A percentile compares a stretch with the other conserved stretches of the same genome.
Conservation (phyloP, 768 basidiomycete genomes). For the Russula sp. region DNA sequence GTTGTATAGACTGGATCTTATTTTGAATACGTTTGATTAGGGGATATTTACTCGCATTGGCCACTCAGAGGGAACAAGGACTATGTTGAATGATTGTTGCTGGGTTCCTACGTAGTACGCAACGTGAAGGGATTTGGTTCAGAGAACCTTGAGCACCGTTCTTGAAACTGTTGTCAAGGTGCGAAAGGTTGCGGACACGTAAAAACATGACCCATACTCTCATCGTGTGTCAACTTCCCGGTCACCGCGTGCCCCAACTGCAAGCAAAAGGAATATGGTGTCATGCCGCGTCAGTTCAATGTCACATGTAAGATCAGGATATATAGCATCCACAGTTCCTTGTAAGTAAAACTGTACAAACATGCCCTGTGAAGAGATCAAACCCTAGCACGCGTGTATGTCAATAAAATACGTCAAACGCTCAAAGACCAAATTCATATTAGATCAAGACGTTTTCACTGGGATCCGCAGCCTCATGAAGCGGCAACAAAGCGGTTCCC, state of each 20-base stretch:
- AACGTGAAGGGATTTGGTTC: neutral
- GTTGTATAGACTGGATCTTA: neutral
- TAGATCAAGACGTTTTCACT: slow-evolving; percentile 83
- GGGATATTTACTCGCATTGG: neutral
- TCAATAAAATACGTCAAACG: slow-evolving; percentile 2
- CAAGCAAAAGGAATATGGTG: neutral
- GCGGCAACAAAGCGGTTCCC: slow-evolving; percentile 49
- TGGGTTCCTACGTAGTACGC: neutral
- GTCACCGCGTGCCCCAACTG: neutral
- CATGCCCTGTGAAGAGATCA: slow-evolving; percentile 4
- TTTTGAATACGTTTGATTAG: neutral
- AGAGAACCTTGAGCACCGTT: neutral
- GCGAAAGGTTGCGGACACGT: neutral
- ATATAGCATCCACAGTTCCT: neutral
- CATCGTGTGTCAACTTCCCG: neutral
- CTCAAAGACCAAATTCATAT: slow-evolving; percentile 56
- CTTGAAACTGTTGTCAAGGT: neutral
- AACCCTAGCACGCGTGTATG: slow-evolving; percentile 3
- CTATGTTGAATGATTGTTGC: neutral
- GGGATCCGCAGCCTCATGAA: slow-evolving; percentile 46
- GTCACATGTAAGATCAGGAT: neutral
- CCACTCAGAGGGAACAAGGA: neutral
- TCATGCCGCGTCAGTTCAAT: neutral
- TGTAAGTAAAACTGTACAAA: neutral
- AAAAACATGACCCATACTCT: neutral